Evolutionary conservation across 768 basidiomycete species (phyloP), one percentile per base, ranked within the genome.

Genomic region (Rhizopogon rudus): DNA sequence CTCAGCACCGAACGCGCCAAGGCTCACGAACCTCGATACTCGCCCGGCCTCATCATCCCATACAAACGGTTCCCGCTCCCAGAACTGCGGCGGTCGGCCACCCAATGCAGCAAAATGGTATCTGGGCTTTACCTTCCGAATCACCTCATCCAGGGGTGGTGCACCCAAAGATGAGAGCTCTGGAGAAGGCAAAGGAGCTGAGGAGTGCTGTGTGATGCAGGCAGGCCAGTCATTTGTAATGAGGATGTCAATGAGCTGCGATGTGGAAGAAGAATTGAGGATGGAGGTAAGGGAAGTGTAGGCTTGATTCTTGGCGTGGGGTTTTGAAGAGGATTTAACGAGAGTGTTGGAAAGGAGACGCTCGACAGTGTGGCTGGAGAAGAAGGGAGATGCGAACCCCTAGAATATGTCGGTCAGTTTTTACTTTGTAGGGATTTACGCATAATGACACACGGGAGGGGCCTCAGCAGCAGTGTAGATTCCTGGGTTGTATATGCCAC

Each of bases 61-160:
- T 4, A 81, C 68, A 66, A 87, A 96, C 1, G 97, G 95, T 56
- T 98, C 94, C 51, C 95, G 77, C 68, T 99, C 97, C 94, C 95
- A 98, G 67, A 97, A 99, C 52, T 78, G 80, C 0, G 88, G 78
- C 13, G 81, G 80, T n/a, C 76, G 71, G 0, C 84, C 83, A 13
- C 81, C 83, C 8, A 77, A 77, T 48, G 81, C 80, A 20, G 88
- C 81, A 65, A 98, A 91, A 63, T 95, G 86, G 73, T 99, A 99
- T 49, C 91, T 81, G 2, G 96, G 94, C 62, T 87, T 87, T 25
- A 80, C 82, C 56, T 78, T 79, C 25, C 76, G 74, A 37, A 88
- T 75, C 1, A 86, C 69, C 40, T 89, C 85, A 58, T 88, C 83
- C 5, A 91, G 71, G 14, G 87, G 81, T 1, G 78, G 75, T 0